These are phyloP conservation scores for Rubia yunnanensis DNA, from an alignment of 257 asterid species.

Conservation along the genomic window DNA sequence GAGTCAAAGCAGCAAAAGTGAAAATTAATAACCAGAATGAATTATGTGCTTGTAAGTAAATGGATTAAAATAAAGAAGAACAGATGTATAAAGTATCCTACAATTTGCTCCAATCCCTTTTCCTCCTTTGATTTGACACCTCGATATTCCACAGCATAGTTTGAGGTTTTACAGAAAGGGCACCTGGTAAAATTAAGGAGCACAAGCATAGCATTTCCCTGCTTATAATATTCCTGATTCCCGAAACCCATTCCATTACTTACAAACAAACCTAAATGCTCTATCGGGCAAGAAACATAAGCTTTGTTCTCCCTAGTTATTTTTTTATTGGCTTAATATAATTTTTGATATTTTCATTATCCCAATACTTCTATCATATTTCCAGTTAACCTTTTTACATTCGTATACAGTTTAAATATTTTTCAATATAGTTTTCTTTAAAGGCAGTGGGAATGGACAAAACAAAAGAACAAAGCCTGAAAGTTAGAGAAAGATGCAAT, in stretches of 20 bases:
- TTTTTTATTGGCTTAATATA: not conserved
- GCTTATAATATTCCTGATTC: not conserved
- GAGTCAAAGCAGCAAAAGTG: not conserved
- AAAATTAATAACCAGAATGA: conserved; percentile 1
- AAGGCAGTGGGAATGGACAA: not conserved
- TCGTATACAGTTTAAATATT: not conserved
- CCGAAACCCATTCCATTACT: not conserved
- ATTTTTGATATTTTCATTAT: not conserved
- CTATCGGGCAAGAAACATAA: not conserved
- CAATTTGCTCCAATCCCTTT: conserved; percentile 90
- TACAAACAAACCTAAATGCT: not conserved
- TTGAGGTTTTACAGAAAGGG: conserved; percentile 87
- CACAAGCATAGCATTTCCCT: conserved; percentile 8
- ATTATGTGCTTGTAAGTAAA: conserved; percentile 1
- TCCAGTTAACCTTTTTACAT: too few species aligned
- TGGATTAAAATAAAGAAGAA: not conserved
- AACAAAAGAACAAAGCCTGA: not conserved
- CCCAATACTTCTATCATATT: not conserved
- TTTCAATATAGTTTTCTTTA: not conserved
- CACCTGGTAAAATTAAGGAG: conserved; percentile 60
- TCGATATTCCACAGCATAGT: conserved; percentile 94
- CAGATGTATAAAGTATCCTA: conserved; percentile 26
- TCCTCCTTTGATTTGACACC: conserved; percentile 91
- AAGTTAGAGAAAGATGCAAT: not conserved
- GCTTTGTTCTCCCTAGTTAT: not conserved